These are phyloP conservation scores for Dillenia turbinata DNA, from an alignment of 164 flowering plant genomes.

Conservation along the genomic window DNA sequence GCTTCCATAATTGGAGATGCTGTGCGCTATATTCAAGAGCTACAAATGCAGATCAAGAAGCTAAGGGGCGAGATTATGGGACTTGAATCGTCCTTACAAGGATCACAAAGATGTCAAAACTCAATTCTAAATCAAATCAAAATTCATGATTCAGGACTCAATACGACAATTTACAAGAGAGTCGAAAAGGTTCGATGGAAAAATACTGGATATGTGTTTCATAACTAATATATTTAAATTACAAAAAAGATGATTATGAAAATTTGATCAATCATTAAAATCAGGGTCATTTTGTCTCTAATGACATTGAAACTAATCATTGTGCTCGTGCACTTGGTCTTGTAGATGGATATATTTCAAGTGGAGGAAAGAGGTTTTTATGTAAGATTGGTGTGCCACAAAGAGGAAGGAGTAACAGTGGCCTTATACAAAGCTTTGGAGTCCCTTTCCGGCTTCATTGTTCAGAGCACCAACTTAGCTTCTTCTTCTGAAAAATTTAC, in stretches of 20 bases:
- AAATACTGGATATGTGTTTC: too few species aligned
- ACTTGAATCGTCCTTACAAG: slow-evolving; percentile 47
- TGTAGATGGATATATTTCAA: slow-evolving; percentile 71
- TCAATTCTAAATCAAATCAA: slow-evolving; percentile 10
- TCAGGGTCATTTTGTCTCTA: neutral
- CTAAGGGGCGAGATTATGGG: slow-evolving; percentile 59
- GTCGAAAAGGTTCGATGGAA: slow-evolving; percentile 40
- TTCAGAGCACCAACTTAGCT: slow-evolving; percentile 52
- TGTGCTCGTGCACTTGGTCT: neutral
- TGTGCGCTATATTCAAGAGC: slow-evolving; percentile 51
- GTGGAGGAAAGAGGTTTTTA: slow-evolving; percentile 65
- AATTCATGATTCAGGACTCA: slow-evolving; percentile 5
- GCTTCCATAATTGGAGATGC: slow-evolving; percentile 95
- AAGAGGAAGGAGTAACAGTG: slow-evolving; percentile 52
- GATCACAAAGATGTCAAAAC: slow-evolving; percentile 14
- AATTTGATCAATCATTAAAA: neutral
- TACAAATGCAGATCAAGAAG: slow-evolving; percentile 63
- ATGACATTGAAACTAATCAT: neutral
- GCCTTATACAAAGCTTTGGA: slow-evolving; percentile 69
- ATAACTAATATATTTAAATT: neutral
- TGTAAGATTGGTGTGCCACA: slow-evolving; percentile 48
- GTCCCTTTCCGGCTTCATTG: slow-evolving; percentile 41
- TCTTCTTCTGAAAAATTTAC: slow-evolving; percentile 36
- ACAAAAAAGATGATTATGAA: neutral
- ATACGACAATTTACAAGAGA: slow-evolving; percentile 22